Conservation (phyloP, 1,139 yeast genomes). For the Zygotorulaspora mrakii region DNA sequence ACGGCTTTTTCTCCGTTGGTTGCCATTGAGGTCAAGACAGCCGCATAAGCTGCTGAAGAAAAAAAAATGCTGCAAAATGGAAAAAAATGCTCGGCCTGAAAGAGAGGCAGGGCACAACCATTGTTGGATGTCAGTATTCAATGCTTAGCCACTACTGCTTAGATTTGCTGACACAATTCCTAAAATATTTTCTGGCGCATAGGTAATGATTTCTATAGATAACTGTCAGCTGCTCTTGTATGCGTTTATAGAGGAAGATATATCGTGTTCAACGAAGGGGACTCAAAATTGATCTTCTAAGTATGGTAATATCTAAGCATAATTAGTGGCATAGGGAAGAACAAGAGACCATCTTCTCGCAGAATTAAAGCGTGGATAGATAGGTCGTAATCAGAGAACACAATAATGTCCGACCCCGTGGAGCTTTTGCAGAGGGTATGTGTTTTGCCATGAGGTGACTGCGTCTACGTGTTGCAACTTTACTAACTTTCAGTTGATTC, state of each 20-base stretch:
- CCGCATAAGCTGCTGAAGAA: not conserved
- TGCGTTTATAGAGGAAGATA: not conserved
- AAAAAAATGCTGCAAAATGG: not conserved
- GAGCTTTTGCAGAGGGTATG: conserved; percentile 25
- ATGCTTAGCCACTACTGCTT: no score
- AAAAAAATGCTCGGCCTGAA: not conserved
- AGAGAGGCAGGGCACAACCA: no score
- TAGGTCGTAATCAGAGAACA: no score
- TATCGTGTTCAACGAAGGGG: not conserved
- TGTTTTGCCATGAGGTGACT: not conserved
- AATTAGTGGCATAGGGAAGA: no score
- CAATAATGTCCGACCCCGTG: conserved; percentile 28
- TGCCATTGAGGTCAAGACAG: conserved; percentile 7
- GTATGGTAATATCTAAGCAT: no score
- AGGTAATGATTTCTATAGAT: no score
- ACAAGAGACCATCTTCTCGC: no score
- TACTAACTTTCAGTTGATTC: conserved; percentile 10
- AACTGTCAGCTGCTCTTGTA: not conserved
- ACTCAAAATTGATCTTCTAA: not conserved
- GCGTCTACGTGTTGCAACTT: not conserved
- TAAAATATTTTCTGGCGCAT: no score
- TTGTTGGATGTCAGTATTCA: no score
- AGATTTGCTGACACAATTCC: no score
- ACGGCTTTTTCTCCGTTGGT: conserved; percentile 9
- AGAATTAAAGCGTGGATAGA: no score